These are phyloP conservation scores for Lactarius akahatsu DNA, from an alignment of 768 basidiomycete genomes.

Conservation along the genomic window DNA sequence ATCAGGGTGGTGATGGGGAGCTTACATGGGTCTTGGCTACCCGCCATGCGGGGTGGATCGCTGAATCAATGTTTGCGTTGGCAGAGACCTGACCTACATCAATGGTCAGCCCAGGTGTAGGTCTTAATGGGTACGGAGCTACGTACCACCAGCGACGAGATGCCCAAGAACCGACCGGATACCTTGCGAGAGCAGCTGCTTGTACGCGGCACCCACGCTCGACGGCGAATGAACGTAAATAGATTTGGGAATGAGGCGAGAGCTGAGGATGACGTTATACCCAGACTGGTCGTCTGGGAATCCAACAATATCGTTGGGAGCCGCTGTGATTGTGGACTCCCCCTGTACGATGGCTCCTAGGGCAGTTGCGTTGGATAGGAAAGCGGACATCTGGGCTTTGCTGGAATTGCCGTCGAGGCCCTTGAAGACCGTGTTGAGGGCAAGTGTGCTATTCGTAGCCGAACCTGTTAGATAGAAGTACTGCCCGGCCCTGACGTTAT, in stretches of 20 bases:
- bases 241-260: constrained; percentile 22
- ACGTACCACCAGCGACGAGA: constrained; percentile 20
- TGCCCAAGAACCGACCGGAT: constrained; percentile 7
- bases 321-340: constrained; percentile 11
- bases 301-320: constrained; percentile 17
- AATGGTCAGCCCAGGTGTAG: not conserved
- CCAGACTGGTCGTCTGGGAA: constrained; percentile 21
- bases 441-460: constrained; percentile 11
- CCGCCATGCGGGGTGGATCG: constrained; percentile 40
- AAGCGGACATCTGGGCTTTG: constrained; percentile 20
- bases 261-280: constrained; percentile 20
- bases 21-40: constrained; percentile 41
- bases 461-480: constrained; percentile 36
- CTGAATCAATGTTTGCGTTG: constrained; percentile 37
- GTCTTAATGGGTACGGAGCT: not conserved
- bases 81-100: constrained; percentile 37
- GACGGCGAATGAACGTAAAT: constrained; percentile 6
- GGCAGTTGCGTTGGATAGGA: constrained; percentile 19
- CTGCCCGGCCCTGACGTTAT: constrained; percentile 5
- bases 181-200: constrained; percentile 15
- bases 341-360: constrained; percentile 28
- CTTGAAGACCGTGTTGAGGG: constrained; percentile 30
- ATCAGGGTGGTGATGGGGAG: not conserved
- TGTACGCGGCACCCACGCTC: constrained; percentile 23
- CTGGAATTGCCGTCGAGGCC: constrained; percentile 25